Evolutionary conservation across 202 grass and related monocot genomes (phyloP).

Genomic region (Tripidium arundinaceum): DNA sequence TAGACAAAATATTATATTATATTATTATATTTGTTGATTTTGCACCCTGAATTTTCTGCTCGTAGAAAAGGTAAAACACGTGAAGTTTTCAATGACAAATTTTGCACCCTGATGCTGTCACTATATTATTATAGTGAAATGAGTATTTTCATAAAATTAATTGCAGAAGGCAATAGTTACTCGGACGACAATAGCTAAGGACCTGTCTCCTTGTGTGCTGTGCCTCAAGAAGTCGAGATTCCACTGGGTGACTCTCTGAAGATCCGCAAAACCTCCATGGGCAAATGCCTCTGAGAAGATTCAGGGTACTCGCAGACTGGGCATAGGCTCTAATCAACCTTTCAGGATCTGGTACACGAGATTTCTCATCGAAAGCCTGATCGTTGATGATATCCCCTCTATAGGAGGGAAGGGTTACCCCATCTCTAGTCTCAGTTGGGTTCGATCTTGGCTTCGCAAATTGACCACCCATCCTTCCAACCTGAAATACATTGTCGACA

Average conservation of each 20-base stretch:
- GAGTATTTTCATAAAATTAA: constrained; percentile 3
- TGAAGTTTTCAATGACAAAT: constrained; percentile 2
- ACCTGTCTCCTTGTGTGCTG: constrained; percentile 63
- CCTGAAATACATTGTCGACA: constrained; percentile 36
- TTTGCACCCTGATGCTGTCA: not conserved
- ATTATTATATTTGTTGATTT: not conserved
- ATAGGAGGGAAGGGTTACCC: constrained; percentile 60
- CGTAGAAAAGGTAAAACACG: not conserved
- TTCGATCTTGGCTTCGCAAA: constrained; percentile 81
- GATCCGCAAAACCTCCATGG: constrained; percentile 59
- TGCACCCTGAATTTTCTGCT: not conserved
- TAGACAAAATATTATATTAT: not conserved
- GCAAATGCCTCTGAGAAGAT: constrained; percentile 78
- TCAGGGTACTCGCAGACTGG: constrained; percentile 70
- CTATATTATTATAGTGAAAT: not conserved
- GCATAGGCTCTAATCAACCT: constrained; percentile 58
- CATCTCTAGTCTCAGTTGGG: constrained; percentile 50
- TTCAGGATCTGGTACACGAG: constrained; percentile 57
- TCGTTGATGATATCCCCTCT: constrained; percentile 72
- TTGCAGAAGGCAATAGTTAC: not conserved
- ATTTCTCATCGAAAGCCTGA: constrained; percentile 59
- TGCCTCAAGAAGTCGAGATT: constrained; percentile 63
- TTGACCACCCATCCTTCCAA: constrained; percentile 80
- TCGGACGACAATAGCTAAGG: not conserved
- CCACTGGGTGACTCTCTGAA: constrained; percentile 68